phyloP scores from a whole-genome alignment of 306 rosid species.

The Cicer arietinum region DNA sequence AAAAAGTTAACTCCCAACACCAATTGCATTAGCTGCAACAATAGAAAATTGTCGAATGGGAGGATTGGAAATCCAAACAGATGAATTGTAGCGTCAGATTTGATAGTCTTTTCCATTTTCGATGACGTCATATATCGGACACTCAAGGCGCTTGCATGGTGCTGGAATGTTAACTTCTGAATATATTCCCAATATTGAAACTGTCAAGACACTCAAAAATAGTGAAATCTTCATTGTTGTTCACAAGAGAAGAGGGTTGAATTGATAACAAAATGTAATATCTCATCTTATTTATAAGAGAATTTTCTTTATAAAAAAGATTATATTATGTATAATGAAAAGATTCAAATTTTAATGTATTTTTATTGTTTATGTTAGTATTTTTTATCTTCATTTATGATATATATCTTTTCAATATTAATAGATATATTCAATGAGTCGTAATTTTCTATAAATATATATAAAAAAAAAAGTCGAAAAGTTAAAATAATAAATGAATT shows the following conservation, averaged over 20 bases:
- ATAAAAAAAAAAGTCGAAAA: no score
- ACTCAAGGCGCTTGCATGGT: constrained; percentile 72
- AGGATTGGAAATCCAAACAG: constrained; percentile 65
- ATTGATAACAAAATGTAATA: not conserved
- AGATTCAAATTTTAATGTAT: no score
- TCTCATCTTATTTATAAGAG: no score
- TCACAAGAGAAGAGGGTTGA: no score
- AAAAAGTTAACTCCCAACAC: constrained; percentile 58
- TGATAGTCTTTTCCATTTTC: constrained; percentile 57
- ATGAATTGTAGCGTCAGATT: constrained; percentile 68
- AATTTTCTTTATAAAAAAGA: no score
- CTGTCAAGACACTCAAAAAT: constrained; percentile 55
- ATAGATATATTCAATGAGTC: no score
- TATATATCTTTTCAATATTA: no score
- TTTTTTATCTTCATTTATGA: no score
- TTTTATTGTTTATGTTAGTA: no score
- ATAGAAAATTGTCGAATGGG: constrained; percentile 70
- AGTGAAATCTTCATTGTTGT: constrained; percentile 52
- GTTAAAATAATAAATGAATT: no score
- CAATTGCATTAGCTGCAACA: constrained; percentile 67
- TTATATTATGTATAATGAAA: no score
- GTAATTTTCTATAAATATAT: no score
- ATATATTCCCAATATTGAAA: constrained; percentile 38
- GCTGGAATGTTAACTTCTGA: constrained; percentile 51
- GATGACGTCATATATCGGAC: constrained; percentile 59